Base-by-base conservation (phyloP, 1,139 yeast genomes). In the Scheffersomyces stambukii region DNA sequence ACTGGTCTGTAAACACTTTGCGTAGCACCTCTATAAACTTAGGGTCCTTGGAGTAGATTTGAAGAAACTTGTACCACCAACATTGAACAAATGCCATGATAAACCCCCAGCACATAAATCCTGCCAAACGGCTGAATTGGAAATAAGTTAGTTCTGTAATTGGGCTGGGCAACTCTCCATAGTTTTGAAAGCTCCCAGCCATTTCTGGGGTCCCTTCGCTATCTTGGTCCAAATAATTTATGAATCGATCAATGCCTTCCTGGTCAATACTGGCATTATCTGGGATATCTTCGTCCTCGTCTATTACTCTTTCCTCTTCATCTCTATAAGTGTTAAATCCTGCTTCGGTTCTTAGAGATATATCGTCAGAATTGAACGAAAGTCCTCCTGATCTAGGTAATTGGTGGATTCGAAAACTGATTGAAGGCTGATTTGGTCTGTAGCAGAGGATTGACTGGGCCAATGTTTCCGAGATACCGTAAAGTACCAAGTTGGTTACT, bases 31-130 rank as follows among this genome's bases (percentile, higher is more conserved):
- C 85, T 8, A 89, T 76, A 32, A 89, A 70, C 20, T 82, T 76
- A 13, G 95, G 94, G 54, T 84, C 91, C 36, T 79, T 82, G 15
- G 80, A 75, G 49, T 83, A 89, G 30, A 86, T 76, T 49, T 89
- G 89, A 35, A 91, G 65, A 36, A 89, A 75, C 42, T 77, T 73
- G 49, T 89, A 89, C 98, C 98, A 91, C 37, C 80, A 79, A 33
- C 84, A 83, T 54, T 88, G 97, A 27, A 79, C 74, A 50, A 85
- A 81, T 1, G 96, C 82, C 60, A 86, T 73, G 4, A 81, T 52
- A 36, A 83, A 75, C 1, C 96, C 95, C 96, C 96, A 89, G 25
- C 76, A 62, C 66, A 86, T 79, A 48, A 89, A 89, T 8, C 94
- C 82, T 0, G 81, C 72, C 48, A 88, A 70, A 37, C 96, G 66